Evolutionary conservation across 805 yeast genomes (phyloP).

Genomic region (Candida dajiaensis): DNA sequence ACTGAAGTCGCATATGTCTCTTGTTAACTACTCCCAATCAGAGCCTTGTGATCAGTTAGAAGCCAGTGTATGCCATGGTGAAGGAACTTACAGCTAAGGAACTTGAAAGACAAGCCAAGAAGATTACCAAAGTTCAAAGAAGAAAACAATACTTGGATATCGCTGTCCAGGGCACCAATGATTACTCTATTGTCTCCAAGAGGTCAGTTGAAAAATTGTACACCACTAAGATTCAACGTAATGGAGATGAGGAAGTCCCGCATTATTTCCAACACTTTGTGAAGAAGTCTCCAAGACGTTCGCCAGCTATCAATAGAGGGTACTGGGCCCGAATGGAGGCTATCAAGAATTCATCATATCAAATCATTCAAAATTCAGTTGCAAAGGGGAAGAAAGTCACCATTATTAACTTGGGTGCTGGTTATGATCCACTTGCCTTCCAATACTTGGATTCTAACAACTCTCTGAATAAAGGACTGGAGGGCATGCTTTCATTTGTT

Average conservation of each 20-base stretch:
- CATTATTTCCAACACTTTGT: constrained; percentile 66
- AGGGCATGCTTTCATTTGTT: constrained; percentile 40
- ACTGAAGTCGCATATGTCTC: background rate
- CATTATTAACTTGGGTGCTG: constrained; percentile 74
- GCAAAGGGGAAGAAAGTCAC: constrained; percentile 25
- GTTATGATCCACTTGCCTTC: constrained; percentile 61
- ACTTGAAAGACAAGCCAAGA: constrained; percentile 13
- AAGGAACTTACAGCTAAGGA: constrained; percentile 2
- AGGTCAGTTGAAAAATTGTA: constrained; percentile 71
- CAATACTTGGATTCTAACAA: constrained; percentile 35
- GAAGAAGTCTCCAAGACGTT: constrained; percentile 55
- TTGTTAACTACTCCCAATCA: background rate
- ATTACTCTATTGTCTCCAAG: constrained; percentile 77
- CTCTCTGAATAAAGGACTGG: constrained; percentile 22
- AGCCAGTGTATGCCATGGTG: background rate
- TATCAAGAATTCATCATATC: constrained; percentile 45
- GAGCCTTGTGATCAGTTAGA: background rate
- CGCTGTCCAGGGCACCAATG: constrained; percentile 80
- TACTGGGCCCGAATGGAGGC: constrained; percentile 79
- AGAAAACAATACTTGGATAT: constrained; percentile 50
- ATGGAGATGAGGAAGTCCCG: constrained; percentile 19
- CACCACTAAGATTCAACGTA: constrained; percentile 19
- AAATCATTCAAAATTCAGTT: constrained; percentile 34
- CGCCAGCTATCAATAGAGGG: constrained; percentile 79
- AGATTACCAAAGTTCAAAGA: constrained; percentile 37